phyloP scores from a whole-genome alignment of 306 rosid genomes.

The Medicago lupulina region DNA sequence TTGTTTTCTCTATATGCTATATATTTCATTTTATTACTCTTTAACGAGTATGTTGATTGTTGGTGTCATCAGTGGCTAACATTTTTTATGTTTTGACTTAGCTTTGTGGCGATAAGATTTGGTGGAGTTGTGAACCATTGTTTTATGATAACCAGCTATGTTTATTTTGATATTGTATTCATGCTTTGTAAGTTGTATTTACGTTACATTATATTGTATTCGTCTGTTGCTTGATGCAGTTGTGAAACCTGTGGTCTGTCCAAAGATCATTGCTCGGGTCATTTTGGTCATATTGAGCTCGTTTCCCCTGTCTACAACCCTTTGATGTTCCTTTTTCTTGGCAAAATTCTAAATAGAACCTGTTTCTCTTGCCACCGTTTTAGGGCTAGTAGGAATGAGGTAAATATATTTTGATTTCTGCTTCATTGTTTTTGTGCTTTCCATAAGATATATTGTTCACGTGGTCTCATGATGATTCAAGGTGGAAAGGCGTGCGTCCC shows the following conservation, averaged over 20 bases:
- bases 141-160: too few relatives aligned
- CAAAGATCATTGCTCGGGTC: constrained; percentile 68
- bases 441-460: background rate
- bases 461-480: constrained; percentile 40
- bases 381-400: constrained; percentile 48
- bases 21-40: too few relatives aligned
- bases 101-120: too few relatives aligned
- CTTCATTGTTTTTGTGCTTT: constrained; percentile 10
- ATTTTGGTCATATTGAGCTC: constrained; percentile 88
- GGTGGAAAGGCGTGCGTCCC: constrained; percentile 64
- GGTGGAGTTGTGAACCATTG: too few relatives aligned
- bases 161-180: too few relatives aligned
- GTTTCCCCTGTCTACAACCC: constrained; percentile 77
- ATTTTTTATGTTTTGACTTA: too few relatives aligned
- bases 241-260: constrained; percentile 75
- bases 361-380: constrained; percentile 75
- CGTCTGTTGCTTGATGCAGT: constrained; percentile 57
- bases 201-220: background rate
- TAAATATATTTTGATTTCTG: constrained; percentile 37
- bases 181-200: constrained; percentile 3
- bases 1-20: too few relatives aligned
- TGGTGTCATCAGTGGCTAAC: too few relatives aligned
- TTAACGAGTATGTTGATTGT: too few relatives aligned
- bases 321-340: constrained; percentile 64
- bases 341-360: constrained; percentile 56